phyloP scores from a whole-genome alignment of 108 stramenopile species.

The Seminavis robusta region DNA sequence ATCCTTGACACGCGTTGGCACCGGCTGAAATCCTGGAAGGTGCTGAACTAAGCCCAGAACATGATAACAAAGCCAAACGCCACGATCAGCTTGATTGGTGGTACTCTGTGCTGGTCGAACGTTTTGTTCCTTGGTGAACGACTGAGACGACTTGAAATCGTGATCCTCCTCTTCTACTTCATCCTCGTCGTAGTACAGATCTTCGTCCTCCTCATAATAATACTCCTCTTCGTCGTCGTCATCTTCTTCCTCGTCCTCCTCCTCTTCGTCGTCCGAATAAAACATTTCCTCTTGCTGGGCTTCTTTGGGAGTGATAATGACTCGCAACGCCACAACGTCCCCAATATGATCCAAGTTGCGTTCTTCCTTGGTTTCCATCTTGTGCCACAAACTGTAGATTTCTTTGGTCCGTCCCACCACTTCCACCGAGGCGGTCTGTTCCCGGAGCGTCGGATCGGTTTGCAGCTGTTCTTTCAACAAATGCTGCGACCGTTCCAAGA shows the following conservation, averaged over 20 bases:
- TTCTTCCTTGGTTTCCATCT: slow-evolving; percentile 88
- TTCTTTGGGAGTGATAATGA: slow-evolving; percentile 75
- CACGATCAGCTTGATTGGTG: slow-evolving; percentile 50
- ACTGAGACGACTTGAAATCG: too few relatives aligned
- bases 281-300: too few relatives aligned
- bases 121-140: too few relatives aligned
- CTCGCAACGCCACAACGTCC: slow-evolving; percentile 91
- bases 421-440: slow-evolving; percentile 63
- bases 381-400: slow-evolving; percentile 92
- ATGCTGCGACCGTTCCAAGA: slow-evolving; percentile 73
- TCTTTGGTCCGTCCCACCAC: slow-evolving; percentile 92
- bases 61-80: slow-evolving; percentile 93
- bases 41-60: slow-evolving; percentile 89
- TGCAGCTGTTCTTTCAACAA: slow-evolving; percentile 67
- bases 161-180: too few relatives aligned
- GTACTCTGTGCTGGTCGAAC: too few relatives aligned
- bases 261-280: slow-evolving; percentile 37
- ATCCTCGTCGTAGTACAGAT: too few relatives aligned
- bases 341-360: slow-evolving; percentile 82
- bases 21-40: slow-evolving; percentile 83
- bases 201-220: too few relatives aligned
- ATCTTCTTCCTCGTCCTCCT: slow-evolving; percentile 12
- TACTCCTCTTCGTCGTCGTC: too few relatives aligned
- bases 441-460: slow-evolving; percentile 61
- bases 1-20: slow-evolving; percentile 90